Percentiles rank a stretch among this genome's conserved stretches.
These are phyloP conservation scores for Periconia macrospinosa DNA, from an alignment of 2,329 filamentous ascomycete species.

Conservation along the genomic window DNA sequence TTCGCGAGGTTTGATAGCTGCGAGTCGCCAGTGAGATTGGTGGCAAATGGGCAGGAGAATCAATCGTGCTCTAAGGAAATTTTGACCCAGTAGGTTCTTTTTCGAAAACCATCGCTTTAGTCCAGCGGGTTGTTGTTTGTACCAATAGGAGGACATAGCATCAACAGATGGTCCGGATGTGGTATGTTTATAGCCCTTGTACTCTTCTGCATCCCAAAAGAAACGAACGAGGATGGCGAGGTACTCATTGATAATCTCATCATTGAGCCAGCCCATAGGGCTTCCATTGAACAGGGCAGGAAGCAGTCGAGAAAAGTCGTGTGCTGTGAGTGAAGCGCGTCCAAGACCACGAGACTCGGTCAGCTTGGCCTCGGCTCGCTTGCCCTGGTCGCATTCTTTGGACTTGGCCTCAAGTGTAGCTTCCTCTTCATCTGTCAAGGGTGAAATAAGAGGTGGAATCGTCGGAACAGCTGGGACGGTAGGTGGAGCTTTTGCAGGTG, in stretches of 20 bases:
- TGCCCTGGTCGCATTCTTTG: slow-evolving; percentile 16
- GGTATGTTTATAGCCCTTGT: slow-evolving; percentile 50
- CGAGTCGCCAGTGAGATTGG: slow-evolving; percentile 68
- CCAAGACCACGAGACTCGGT: slow-evolving; percentile 11
- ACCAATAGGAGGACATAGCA: slow-evolving; percentile 69
- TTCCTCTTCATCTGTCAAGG: slow-evolving; percentile 18
- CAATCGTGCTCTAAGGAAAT: slow-evolving; percentile 66
- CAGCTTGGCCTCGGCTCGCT: background rate
- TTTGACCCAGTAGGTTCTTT: slow-evolving; percentile 43
- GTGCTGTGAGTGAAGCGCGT: slow-evolving; percentile 49
- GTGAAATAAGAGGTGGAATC: slow-evolving; percentile 20
- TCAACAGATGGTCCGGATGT: slow-evolving; percentile 59
- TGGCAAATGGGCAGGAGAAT: slow-evolving; percentile 72
- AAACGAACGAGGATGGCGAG: slow-evolving; percentile 63
- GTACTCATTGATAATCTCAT: slow-evolving; percentile 72
- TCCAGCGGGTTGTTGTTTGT: slow-evolving; percentile 43
- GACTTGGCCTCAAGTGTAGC: slow-evolving; percentile 15
- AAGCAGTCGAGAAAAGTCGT: slow-evolving; percentile 66
- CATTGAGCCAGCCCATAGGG: slow-evolving; percentile 70
- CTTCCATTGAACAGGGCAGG: slow-evolving; percentile 33
- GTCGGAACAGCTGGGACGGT: background rate
- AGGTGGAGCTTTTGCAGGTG: background rate
- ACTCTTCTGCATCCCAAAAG: slow-evolving; percentile 60
- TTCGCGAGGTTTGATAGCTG: slow-evolving; percentile 65
- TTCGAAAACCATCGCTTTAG: slow-evolving; percentile 54